phyloP scores from a whole-genome alignment of 2,329 filamentous ascomycete species.

The Elsinoe arachidis region DNA sequence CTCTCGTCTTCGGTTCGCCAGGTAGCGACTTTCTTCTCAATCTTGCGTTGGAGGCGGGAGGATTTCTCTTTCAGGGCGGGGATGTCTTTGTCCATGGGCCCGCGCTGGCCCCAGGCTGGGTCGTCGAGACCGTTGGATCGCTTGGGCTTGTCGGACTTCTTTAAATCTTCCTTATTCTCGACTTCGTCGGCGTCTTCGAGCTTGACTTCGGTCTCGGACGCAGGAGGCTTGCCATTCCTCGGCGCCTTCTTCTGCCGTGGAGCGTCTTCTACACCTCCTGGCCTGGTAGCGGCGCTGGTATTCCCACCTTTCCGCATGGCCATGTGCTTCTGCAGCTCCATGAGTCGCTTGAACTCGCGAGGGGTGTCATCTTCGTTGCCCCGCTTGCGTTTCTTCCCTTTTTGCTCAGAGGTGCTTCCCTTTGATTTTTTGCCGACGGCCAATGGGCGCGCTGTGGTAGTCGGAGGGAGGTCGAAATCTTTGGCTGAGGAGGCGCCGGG shows the following conservation, averaged over 20 bases:
- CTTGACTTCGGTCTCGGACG: conserved; percentile 13
- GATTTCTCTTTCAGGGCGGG: neutral
- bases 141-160: conserved; percentile 16
- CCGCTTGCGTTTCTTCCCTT: conserved; percentile 23
- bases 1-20: conserved; percentile 8
- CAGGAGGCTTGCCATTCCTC: conserved; percentile 27
- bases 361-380: conserved; percentile 64
- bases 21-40: conserved; percentile 28
- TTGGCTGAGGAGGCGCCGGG: conserved; percentile 21
- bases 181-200: conserved; percentile 16
- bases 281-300: conserved; percentile 30
- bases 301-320: neutral
- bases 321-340: conserved; percentile 52
- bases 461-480: conserved; percentile 53
- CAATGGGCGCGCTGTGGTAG: conserved; percentile 50
- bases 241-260: neutral
- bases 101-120: conserved; percentile 15
- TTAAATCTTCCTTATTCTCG: conserved; percentile 14
- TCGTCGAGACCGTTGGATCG: conserved; percentile 15
- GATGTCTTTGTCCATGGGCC: conserved; percentile 14
- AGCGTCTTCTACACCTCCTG: neutral
- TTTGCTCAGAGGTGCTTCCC: conserved; percentile 22
- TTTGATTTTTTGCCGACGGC: conserved; percentile 39
- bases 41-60: conserved; percentile 40
- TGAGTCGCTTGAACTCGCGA: conserved; percentile 75